Evolutionary conservation across 2,329 filamentous ascomycete species (phyloP).

Genomic region (Penicillium sp.): DNA sequence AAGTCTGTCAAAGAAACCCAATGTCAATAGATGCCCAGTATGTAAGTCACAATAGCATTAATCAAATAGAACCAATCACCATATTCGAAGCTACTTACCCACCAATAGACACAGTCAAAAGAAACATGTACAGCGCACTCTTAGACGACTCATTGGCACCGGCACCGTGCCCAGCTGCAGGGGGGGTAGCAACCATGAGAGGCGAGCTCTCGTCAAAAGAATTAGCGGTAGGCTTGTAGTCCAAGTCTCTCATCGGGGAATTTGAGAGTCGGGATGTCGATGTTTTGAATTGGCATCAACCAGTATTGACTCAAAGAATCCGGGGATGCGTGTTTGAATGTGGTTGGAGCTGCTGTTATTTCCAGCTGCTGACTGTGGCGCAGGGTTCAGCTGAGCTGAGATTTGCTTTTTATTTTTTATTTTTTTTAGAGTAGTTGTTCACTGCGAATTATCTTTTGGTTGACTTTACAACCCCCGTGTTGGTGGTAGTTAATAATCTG

Average conservation of each 20-base stretch:
- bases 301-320: background rate
- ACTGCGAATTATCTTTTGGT: background rate
- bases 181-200: constrained; percentile 26
- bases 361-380: background rate
- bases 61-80: background rate
- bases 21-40: constrained; percentile 1
- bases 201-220: constrained; percentile 27
- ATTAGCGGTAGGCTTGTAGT: background rate
- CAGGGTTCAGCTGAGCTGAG: background rate
- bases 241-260: background rate
- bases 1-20: constrained; percentile 50
- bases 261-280: background rate
- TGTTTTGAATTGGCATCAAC: background rate
- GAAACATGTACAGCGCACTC: constrained; percentile 78
- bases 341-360: background rate
- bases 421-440: background rate
- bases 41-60: background rate
- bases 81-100: constrained; percentile 48
- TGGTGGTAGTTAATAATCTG: background rate
- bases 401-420: background rate
- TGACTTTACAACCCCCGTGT: background rate
- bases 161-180: constrained; percentile 16
- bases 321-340: background rate
- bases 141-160: constrained; percentile 60
- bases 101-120: constrained; percentile 82